A percentile compares a stretch with the other conserved stretches of the same genome.
phyloP scores from a whole-genome alignment of 768 basidiomycete species.

The Auricularia cornea region DNA sequence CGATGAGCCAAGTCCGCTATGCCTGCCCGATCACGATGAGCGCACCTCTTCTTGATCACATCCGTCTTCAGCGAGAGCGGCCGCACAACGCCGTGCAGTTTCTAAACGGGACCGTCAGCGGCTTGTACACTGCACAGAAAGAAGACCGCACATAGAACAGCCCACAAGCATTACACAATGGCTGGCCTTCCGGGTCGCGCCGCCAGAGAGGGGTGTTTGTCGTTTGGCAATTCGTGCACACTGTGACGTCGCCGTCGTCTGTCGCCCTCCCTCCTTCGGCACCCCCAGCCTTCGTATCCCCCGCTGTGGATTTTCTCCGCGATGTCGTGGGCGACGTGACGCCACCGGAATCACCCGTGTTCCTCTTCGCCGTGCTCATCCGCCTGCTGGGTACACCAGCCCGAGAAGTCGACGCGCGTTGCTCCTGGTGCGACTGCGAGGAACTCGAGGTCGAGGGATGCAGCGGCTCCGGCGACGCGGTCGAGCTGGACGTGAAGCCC shows the following conservation, averaged over 20 bases:
- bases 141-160: slow-evolving; percentile 71
- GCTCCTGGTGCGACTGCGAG: background rate
- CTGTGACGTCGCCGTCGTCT: slow-evolving; percentile 68
- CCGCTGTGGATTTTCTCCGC: slow-evolving; percentile 1
- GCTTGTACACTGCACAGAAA: background rate
- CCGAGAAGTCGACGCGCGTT: slow-evolving; percentile 1
- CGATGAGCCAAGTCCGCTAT: slow-evolving; percentile 2
- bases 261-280: slow-evolving; percentile 11
- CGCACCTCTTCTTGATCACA: slow-evolving; percentile 91
- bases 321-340: background rate
- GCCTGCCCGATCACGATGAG: slow-evolving; percentile 6
- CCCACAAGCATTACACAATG: slow-evolving; percentile 88
- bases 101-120: slow-evolving; percentile 36
- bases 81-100: slow-evolving; percentile 91
- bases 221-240: slow-evolving; percentile 92
- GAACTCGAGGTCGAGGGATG: slow-evolving; percentile 29
- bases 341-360: background rate
- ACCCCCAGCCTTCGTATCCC: background rate
- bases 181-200: slow-evolving; percentile 87
- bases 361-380: background rate
- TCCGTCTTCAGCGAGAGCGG: slow-evolving; percentile 95
- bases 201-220: slow-evolving; percentile 93
- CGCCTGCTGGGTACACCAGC: slow-evolving; percentile 2
- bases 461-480: slow-evolving; percentile 18
- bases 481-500: slow-evolving; percentile 48